These are phyloP conservation scores for Umbilicus rupestris DNA, from an alignment of 164 flowering plant genomes.

Conservation along the genomic window DNA sequence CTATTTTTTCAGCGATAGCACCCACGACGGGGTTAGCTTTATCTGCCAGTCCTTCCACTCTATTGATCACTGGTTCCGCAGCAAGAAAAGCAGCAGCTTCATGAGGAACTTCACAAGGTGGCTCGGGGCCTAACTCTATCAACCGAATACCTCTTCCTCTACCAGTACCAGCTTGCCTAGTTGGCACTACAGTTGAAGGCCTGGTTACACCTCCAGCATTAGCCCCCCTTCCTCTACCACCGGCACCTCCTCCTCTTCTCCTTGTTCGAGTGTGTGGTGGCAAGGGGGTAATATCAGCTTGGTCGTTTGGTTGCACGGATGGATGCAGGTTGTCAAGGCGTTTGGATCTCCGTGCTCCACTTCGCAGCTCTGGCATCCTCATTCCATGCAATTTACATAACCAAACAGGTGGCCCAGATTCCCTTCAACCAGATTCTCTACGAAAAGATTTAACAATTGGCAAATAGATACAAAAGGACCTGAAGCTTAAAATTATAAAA, in stretches of 20 bases:
- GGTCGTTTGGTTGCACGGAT: conserved; percentile 43
- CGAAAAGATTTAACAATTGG: conserved; percentile 1
- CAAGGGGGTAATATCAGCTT: conserved; percentile 39
- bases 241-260: conserved; percentile 47
- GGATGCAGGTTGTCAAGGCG: conserved; percentile 78
- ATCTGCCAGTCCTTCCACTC: conserved; percentile 47
- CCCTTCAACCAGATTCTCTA: conserved; percentile 17
- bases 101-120: conserved; percentile 49
- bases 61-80: conserved; percentile 38
- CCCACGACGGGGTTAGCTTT: conserved; percentile 66
- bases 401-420: conserved; percentile 18
- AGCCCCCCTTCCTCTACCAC: conserved; percentile 70
- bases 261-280: conserved; percentile 60
- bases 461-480: not conserved
- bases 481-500: too few relatives aligned
- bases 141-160: conserved; percentile 67
- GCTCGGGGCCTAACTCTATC: conserved; percentile 68
- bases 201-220: conserved; percentile 56
- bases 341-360: conserved; percentile 86
- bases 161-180: conserved; percentile 61
- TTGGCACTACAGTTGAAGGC: conserved; percentile 32
- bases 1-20: conserved; percentile 58
- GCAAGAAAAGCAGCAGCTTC: conserved; percentile 43
- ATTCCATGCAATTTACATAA: conserved; percentile 70
- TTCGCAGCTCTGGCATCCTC: conserved; percentile 91